Evolutionary conservation across 176 grass and related monocot species (phyloP), one percentile per base, ranked within the genome.

Genomic region (Phragmites australis): DNA sequence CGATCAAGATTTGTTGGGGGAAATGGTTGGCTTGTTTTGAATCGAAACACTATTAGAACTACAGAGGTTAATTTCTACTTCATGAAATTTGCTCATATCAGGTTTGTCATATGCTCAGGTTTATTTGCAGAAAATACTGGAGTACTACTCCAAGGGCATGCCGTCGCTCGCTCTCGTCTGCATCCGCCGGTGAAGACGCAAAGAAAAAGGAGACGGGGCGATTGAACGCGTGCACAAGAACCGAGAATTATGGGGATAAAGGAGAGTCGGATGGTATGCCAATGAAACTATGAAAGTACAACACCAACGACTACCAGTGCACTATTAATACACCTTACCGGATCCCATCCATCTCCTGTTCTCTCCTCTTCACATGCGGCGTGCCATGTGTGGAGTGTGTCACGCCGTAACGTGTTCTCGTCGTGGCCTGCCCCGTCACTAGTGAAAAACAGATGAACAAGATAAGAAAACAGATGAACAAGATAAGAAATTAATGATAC

Each of bases 301-400:
- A 61, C 23, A 46, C 87, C 82, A 89, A 77, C 82, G 77, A 0
- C 77, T 31, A 85, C 77, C 77, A 31, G 77, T 42, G 75, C 82
- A 0, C 14, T 6, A 57, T 89, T 21, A 85, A 72, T 85, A 78
- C 82, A 2, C 32, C 21, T 15, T 23, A 26, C 26, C 6, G 62
- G 50, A 69, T 71, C 70, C 11, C 51, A 23, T 22, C 58, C 32
- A 5, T 9, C 52, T 4, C 12, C 8, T 2, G 32, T 23, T 17
- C 54, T 5, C 3, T 8, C 16, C 5, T 11, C 6, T 15, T 50
- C 29, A 18, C 68, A 64, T 76, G 82, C 77, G 70, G 32, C 22
- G 51, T 51, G 44, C 15, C 44, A 48, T 47, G 59, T 54, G 18
- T 70, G 61, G 42, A 52, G 40, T 49, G 42, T 29, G 26, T 23